Evolutionary conservation across 176 grass and related monocot genomes (phyloP), one percentile per base, ranked within the genome.

Genomic region (Oryza officinalis): DNA sequence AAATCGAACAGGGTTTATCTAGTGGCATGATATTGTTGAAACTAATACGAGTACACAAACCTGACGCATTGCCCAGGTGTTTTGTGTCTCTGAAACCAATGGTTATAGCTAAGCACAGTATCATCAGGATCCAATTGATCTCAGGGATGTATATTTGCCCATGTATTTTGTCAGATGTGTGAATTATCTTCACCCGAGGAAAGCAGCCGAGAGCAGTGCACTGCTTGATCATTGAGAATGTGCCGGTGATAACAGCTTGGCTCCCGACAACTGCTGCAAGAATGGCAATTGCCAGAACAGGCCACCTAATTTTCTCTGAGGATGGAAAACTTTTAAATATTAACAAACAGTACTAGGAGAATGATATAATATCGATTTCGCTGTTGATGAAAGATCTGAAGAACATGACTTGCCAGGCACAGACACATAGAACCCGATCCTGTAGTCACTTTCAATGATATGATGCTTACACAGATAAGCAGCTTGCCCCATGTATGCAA

Each of bases 401-500:
- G 71, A 84, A 84, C 46, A 69, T 69, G 69, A 94, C 71, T 89
- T 90, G 89, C 96, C 96, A 72, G 93, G 96, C 35, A 99, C 96
- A 71, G 96, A 99, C 52, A 99, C 96, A 45, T 96, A 99, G 92
- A 99, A 99, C 80, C 93, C 93, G 73, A 99, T 95, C 66, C 77
- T 85, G 31, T 99, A 99, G n/a, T 94, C 78, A 87, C 63, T 93
- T 88, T 93, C 89, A 44, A 99, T 89, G 70, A 44, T 81, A 74
- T 99, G 93, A 93, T 99, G 96, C 89, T 70, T 84, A 82, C 89
- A 99, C 63, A 99, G 87, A 74, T 99, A 99, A 67, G 93, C 96
- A 68, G 96, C 96, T 89, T 99, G 96, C 61, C 96, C 96, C 93
- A 99, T 99, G 52, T 99, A 99, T 69, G 96, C 93, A 50, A 99